Evolutionary conservation across 768 basidiomycete species (phyloP).

Genomic region (Hypholoma sublateritium): DNA sequence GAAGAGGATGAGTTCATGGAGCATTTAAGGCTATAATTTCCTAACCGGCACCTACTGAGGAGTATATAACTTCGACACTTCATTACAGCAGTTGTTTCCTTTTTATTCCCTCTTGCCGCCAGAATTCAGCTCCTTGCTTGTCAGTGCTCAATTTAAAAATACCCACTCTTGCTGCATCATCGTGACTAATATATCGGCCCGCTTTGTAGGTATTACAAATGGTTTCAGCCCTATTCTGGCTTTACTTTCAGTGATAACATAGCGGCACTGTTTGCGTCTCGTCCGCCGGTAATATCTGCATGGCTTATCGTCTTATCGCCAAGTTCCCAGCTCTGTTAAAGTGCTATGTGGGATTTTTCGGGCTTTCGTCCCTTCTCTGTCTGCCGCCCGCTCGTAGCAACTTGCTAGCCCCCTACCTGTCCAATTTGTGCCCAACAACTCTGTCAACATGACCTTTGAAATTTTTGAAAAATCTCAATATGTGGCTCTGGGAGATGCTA

Average conservation of each 20-base stretch:
- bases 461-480: neutral
- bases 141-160: no score
- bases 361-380: neutral
- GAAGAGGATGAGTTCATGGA: neutral
- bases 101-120: neutral
- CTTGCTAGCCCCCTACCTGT: neutral
- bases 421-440: neutral
- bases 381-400: neutral
- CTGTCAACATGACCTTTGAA: neutral
- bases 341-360: neutral
- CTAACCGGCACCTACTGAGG: neutral
- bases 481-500: constrained; percentile 33
- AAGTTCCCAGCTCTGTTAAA: neutral
- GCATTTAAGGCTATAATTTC: constrained; percentile 1
- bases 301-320: neutral
- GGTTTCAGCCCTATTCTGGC: no score
- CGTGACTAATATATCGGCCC: no score
- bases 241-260: neutral
- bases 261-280: neutral
- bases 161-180: no score
- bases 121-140: neutral
- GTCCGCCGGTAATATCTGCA: neutral
- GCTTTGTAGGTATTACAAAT: no score
- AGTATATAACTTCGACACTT: neutral
- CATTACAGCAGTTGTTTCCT: neutral